phyloP scores from a whole-genome alignment of 2,329 filamentous ascomycete species.

The Monilinia laxa region DNA sequence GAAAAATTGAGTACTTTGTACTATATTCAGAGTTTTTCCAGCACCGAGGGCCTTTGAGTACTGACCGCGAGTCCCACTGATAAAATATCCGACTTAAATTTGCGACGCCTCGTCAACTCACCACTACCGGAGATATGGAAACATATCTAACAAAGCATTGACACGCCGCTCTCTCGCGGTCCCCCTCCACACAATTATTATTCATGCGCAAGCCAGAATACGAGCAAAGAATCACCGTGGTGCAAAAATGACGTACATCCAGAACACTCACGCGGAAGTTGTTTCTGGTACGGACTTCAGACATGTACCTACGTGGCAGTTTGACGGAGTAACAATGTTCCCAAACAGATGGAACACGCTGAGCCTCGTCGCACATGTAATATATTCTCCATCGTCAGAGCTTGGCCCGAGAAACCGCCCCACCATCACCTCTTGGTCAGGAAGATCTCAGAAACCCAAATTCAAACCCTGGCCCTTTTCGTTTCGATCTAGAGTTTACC shows the following conservation, averaged over 20 bases:
- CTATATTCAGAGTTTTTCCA: not conserved
- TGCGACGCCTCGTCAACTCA: too few species aligned
- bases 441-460: conserved; percentile 9
- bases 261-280: not conserved
- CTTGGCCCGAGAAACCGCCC: not conserved
- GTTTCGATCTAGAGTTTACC: conserved; percentile 5
- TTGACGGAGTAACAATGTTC: conserved; percentile 1
- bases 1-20: not conserved
- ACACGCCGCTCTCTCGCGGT: not conserved
- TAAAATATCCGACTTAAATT: not conserved
- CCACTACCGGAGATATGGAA: not conserved
- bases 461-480: not conserved
- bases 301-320: not conserved
- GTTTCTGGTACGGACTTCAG: conserved; percentile 1
- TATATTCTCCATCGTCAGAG: not conserved
- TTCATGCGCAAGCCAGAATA: not conserved
- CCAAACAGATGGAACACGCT: conserved; percentile 13
- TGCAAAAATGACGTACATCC: not conserved
- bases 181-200: not conserved
- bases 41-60: too few species aligned
- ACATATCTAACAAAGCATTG: not conserved
- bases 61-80: too few species aligned
- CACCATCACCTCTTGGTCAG: not conserved
- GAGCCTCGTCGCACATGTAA: conserved; percentile 8
- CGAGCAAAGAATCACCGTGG: not conserved